Percentiles rank a stretch among this genome's conserved stretches.
These are phyloP conservation scores for Ensete ventricosum DNA, from an alignment of 176 grass and related monocot genomes.

Conservation along the genomic window DNA sequence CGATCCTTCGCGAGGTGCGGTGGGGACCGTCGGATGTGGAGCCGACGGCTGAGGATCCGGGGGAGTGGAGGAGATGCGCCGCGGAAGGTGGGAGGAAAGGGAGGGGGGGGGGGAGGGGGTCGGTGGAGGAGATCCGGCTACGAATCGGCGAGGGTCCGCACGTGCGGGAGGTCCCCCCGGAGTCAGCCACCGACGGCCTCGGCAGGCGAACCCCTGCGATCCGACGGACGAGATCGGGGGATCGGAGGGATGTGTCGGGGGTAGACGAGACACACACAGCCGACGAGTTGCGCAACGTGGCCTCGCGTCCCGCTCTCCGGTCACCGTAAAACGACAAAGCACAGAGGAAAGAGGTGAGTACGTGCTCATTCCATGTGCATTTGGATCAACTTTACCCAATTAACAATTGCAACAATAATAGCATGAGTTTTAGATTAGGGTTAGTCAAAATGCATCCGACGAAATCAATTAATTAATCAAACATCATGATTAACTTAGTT, in stretches of 20 bases:
- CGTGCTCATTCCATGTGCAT: too few relatives aligned
- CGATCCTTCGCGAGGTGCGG: neutral
- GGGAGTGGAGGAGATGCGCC: neutral
- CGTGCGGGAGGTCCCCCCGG: neutral
- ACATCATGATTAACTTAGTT: too few relatives aligned
- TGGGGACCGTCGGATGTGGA: neutral
- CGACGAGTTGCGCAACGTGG: neutral
- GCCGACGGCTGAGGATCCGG: neutral
- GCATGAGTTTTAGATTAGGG: too few relatives aligned
- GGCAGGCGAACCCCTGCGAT: neutral
- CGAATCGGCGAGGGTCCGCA: neutral
- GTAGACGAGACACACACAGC: neutral
- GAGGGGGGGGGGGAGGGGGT: neutral
- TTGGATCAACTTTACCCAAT: too few relatives aligned
- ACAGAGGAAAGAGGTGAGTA: too few relatives aligned
- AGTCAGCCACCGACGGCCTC: neutral
- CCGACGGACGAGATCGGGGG: neutral
- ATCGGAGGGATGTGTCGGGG: neutral
- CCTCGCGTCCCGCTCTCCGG: neutral
- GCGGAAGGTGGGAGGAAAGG: neutral
- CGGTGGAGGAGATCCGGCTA: neutral
- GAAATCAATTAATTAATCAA: too few relatives aligned
- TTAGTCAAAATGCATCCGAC: too few relatives aligned
- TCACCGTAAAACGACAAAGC: neutral
- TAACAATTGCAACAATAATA: too few relatives aligned